Base-by-base conservation (phyloP, 2,329 filamentous ascomycete species). In the Aspergillus sp. region DNA sequence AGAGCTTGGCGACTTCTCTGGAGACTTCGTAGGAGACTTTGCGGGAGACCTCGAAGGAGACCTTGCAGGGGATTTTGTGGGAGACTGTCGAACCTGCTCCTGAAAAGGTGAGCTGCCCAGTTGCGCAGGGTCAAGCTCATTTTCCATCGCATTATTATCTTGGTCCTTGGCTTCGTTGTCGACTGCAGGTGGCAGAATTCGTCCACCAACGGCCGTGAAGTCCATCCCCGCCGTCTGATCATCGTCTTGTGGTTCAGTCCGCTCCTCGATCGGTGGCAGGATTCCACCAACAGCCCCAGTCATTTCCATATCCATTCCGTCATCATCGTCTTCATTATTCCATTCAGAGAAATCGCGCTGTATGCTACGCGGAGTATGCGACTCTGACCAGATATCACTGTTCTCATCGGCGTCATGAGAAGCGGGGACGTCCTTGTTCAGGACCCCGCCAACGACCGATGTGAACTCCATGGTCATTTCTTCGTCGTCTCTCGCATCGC, bases 151-250 rank as follows among this genome's bases (percentile, higher is more conserved):
- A 41, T 73, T 72, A 59, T 78, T 82, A 6, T 74, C 79, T 47
- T 74, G 67, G 6, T 66, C 61, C 35, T 74, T 73, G 33, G 69
- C 65, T 42, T 68, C 69, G 19, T 61, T 60, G 59, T 52, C 63
- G 26, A 58, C 49, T 41, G 64, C 68, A 52, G 64, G 70, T 62
- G 60, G 60, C 38, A 85, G 68, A 43, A 88, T 86, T 6, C 74
- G 73, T 7, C 83, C 83, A 41, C 85, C 70, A 4, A 77, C 79
- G 41, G 73, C 73, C 2, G 83, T 86, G 61, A 86, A 79, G 41
- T 86, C 82, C 82, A 86, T 86, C 1, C 75, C 80, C 61, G 77
- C 73, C 1, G 78, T 81, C 43, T 66, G 57, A 45, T 69, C 69
- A 4, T 70, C 68, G 53, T 56, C 68, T 52, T 53, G 60, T 41